Percentiles rank a stretch among this genome's conserved stretches.
Conservation (phyloP, 202 grass and related monocot genomes). For the Setaria italica region DNA sequence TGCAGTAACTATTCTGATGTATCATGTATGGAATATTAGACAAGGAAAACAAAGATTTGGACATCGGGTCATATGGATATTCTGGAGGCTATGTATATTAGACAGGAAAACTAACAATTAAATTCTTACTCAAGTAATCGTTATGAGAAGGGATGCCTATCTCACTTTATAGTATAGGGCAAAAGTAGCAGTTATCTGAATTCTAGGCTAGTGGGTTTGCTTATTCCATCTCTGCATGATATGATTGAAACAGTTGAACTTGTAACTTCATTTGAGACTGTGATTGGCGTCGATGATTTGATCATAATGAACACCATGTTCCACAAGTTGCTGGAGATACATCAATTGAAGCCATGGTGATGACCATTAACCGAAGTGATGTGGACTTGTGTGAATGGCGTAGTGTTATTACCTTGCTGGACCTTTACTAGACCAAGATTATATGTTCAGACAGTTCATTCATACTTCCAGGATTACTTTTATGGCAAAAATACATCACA, state of each 20-base stretch:
- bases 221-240: background rate
- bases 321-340: background rate
- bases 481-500: background rate
- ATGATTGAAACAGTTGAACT: background rate
- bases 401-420: background rate
- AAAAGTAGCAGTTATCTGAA: background rate
- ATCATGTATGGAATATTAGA: background rate
- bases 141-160: background rate
- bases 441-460: conserved; percentile 1
- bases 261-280: background rate
- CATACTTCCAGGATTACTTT: background rate
- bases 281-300: background rate
- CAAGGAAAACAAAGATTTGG: background rate
- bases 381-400: background rate
- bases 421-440: background rate
- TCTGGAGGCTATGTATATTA: background rate
- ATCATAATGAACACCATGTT: background rate
- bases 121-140: conserved; percentile 3
- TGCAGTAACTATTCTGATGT: background rate
- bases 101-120: background rate
- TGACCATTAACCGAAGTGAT: background rate
- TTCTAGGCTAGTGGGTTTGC: conserved; percentile 2
- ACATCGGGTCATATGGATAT: background rate
- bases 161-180: background rate
- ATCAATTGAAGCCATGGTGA: background rate